Evolutionary conservation across 257 asterid genomes (phyloP).

Genomic region (Marsdenia floribunda): DNA sequence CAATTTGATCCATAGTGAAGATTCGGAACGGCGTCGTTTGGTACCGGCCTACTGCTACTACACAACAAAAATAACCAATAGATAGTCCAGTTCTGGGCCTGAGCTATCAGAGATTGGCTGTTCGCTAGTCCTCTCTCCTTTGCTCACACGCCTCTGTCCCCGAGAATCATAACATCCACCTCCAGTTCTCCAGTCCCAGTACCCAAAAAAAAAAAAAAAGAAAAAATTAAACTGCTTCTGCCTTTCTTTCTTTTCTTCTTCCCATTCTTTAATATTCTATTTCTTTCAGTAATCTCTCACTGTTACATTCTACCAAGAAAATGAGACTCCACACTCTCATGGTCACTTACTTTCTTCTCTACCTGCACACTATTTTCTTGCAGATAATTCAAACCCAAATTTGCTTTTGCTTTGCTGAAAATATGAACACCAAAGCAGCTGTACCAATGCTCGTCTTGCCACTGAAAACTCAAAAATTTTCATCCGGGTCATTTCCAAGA

Average conservation of each 20-base stretch:
- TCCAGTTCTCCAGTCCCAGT: not conserved
- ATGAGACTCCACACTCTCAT: conserved; percentile 14
- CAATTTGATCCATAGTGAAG: no score
- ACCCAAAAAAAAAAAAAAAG: no score
- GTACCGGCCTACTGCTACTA: not conserved
- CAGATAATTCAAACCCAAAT: conserved; percentile 13
- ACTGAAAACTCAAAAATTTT: conserved; percentile 47
- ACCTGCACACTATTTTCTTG: not conserved
- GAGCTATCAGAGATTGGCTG: not conserved
- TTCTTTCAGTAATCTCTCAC: not conserved
- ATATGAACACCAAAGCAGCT: conserved; percentile 14
- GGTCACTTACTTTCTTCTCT: conserved; percentile 3
- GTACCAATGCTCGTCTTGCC: conserved; percentile 39
- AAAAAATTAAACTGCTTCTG: not conserved
- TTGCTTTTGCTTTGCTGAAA: conserved; percentile 16
- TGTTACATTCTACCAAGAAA: conserved; percentile 9
- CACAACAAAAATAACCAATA: not conserved
- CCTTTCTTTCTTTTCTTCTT: not conserved
- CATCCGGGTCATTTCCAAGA: conserved; percentile 26
- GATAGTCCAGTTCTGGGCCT: not conserved
- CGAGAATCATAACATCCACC: conserved; percentile 1
- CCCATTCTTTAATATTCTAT: not conserved
- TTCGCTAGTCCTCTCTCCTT: not conserved
- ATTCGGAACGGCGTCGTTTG: conserved; percentile 9
- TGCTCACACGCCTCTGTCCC: conserved; percentile 6